phyloP scores from a whole-genome alignment of 495 filamentous ascomycete species.

The Astrothelium macrocarpum region DNA sequence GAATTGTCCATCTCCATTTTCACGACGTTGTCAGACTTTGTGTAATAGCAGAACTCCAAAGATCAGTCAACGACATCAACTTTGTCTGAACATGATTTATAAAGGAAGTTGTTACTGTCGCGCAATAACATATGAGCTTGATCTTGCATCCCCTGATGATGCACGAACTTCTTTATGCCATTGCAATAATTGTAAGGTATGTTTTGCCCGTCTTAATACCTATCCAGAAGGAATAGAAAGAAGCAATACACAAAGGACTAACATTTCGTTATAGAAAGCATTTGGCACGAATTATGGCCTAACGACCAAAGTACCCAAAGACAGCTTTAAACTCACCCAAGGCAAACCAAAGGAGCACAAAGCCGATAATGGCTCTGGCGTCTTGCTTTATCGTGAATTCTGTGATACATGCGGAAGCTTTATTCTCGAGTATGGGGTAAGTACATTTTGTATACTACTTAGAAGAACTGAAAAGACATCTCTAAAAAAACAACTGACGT shows the following conservation, averaged over 20 bases:
- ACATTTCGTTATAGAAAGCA: constrained; percentile 36
- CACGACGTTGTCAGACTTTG: neutral
- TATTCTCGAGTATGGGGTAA: constrained; percentile 53
- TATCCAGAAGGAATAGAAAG: neutral
- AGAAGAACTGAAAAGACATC: constrained; percentile 8
- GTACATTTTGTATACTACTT: too few species aligned
- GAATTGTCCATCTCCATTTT: neutral
- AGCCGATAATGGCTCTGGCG: constrained; percentile 49
- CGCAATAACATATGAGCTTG: constrained; percentile 39
- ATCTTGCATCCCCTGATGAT: constrained; percentile 40
- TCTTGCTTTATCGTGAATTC: constrained; percentile 50
- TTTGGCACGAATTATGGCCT: constrained; percentile 56
- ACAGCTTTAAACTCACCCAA: constrained; percentile 18
- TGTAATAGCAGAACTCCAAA: neutral
- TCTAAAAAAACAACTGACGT: too few species aligned
- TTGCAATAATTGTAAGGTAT: constrained; percentile 51
- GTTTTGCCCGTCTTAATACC: neutral
- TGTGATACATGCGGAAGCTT: constrained; percentile 53
- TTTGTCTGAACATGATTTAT: neutral
- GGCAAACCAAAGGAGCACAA: constrained; percentile 42
- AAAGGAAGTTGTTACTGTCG: constrained; percentile 44
- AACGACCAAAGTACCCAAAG: constrained; percentile 50
- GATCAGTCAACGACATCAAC: neutral
- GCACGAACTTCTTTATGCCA: constrained; percentile 58
- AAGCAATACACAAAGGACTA: neutral